Evolutionary conservation across 2,329 filamentous ascomycete genomes (phyloP), one percentile per base, ranked within the genome.

Genomic region (Aurifilum marmelostoma): DNA sequence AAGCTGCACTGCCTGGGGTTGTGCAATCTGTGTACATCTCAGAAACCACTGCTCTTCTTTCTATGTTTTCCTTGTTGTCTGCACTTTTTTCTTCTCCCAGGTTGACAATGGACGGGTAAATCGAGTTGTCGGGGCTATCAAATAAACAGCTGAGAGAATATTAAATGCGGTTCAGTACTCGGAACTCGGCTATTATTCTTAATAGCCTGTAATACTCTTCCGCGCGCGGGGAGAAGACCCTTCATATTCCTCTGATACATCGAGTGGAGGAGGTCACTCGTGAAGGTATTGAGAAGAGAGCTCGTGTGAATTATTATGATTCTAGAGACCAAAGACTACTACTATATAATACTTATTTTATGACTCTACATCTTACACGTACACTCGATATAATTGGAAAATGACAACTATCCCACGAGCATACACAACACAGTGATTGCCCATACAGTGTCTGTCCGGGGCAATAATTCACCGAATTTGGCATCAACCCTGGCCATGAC

Each of bases 381-480:
- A 4, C 34, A 34, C 34, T 47, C 43, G 18, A 47, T 18, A 21
- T 6, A 47, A 21, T 7, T 47, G 18, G 7, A 21, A 7, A 7
- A 39, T 12, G 18, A 47, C 43, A 0, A 47, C 21, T n/a, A 7
- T 7, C 9, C 18, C 3, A n/a, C n/a, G 21, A n/a, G 21, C 43
- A 47, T 3, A 47, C 1, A 47, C 18, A 21, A n/a, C 21, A 8
- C 43, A 47, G 43, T 34, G 8, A 34, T 34, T 9, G n/a, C n/a
- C n/a, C n/a, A n/a, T n/a, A 16, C 43, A n/a, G n/a, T 24, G 16
- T 3, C 27, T 18, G 16, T 2, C 34, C 59, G 34, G 59, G 37
- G 24, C 62, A 54, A 54, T 63, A 32, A 65, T 68, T 41, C 37
- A 65, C 67, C 67, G 59, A 62, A 29, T 41, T n/a, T 43, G 16